These are phyloP conservation scores for Boletus rufocinnamomeus DNA, from an alignment of 768 basidiomycete species.

Conservation along the genomic window DNA sequence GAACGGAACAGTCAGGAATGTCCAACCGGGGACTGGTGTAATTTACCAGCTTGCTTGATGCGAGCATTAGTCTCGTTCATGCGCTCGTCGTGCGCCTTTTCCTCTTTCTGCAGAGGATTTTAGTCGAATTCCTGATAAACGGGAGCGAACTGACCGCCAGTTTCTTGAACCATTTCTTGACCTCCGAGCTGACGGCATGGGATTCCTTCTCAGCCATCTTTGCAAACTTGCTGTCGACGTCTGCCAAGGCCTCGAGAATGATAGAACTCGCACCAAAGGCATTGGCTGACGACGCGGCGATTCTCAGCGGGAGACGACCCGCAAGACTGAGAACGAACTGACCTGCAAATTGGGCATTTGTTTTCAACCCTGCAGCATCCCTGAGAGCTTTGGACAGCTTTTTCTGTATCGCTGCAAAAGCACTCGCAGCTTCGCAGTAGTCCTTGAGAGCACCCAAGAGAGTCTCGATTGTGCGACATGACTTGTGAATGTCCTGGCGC, in stretches of 20 bases:
- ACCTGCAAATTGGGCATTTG: constrained; percentile 66
- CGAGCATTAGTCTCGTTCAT: constrained; percentile 65
- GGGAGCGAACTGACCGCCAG: constrained; percentile 55
- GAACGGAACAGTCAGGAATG: constrained; percentile 7
- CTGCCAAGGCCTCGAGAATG: constrained; percentile 69
- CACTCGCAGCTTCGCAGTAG: constrained; percentile 70
- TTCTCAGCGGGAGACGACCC: background rate
- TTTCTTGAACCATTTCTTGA: constrained; percentile 88
- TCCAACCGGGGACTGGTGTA: background rate
- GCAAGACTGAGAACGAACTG: constrained; percentile 20
- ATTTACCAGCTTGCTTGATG: constrained; percentile 73
- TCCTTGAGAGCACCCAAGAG: constrained; percentile 68
- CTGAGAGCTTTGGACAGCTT: constrained; percentile 70
- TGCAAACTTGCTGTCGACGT: constrained; percentile 73
- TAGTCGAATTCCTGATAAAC: background rate
- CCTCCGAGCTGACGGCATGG: constrained; percentile 60
- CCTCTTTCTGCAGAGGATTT: constrained; percentile 63
- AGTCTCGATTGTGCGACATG: constrained; percentile 73
- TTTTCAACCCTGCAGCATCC: constrained; percentile 63
- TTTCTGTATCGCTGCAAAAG: constrained; percentile 68
- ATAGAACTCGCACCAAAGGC: constrained; percentile 63
- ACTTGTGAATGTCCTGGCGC: constrained; percentile 74
- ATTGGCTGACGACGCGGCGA: constrained; percentile 48
- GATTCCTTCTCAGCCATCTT: constrained; percentile 77
- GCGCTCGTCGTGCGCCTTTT: constrained; percentile 73